A percentile compares a stretch with the other conserved stretches of the same genome.
Evolutionary conservation across 1,284 basidiomycete genomes (phyloP).

Genomic region (Heterobasidion parviporum): DNA sequence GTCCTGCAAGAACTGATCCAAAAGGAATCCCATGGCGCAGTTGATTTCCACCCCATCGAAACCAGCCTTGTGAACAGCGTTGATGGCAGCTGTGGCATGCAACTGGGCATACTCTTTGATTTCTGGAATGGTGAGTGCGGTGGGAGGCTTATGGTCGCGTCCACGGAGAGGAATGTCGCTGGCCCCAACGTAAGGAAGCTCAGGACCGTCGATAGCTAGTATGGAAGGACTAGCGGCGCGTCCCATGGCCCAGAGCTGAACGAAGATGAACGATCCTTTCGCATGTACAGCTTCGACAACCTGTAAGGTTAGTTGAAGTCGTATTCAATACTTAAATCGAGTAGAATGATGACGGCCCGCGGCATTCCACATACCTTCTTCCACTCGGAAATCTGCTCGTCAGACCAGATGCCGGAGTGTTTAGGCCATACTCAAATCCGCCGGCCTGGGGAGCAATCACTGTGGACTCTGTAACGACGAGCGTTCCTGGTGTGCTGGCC

Average conservation of each 20-base stretch:
- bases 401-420: slow-evolving; percentile 20
- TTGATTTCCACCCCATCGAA: slow-evolving; percentile 31
- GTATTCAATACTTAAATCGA: background rate
- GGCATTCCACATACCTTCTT: slow-evolving; percentile 13
- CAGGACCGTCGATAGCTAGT: slow-evolving; percentile 20
- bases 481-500: slow-evolving; percentile 31
- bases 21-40: slow-evolving; percentile 30
- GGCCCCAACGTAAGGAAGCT: slow-evolving; percentile 29
- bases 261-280: slow-evolving; percentile 28
- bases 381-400: slow-evolving; percentile 17
- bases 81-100: slow-evolving; percentile 16
- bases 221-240: slow-evolving; percentile 23
- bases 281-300: slow-evolving; percentile 31
- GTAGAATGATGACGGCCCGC: background rate
- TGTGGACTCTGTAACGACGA: slow-evolving; percentile 42
- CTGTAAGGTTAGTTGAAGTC: slow-evolving; percentile 2
- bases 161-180: slow-evolving; percentile 35
- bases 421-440: slow-evolving; percentile 17
- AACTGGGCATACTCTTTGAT: slow-evolving; percentile 18
- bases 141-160: slow-evolving; percentile 15
- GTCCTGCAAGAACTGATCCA: slow-evolving; percentile 32
- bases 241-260: slow-evolving; percentile 40
- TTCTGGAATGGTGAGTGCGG: slow-evolving; percentile 17
- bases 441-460: slow-evolving; percentile 31
- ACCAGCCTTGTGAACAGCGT: slow-evolving; percentile 18